Evolutionary conservation across 106 monocot genomes (phyloP).

Genomic region (Allium fistulosum): DNA sequence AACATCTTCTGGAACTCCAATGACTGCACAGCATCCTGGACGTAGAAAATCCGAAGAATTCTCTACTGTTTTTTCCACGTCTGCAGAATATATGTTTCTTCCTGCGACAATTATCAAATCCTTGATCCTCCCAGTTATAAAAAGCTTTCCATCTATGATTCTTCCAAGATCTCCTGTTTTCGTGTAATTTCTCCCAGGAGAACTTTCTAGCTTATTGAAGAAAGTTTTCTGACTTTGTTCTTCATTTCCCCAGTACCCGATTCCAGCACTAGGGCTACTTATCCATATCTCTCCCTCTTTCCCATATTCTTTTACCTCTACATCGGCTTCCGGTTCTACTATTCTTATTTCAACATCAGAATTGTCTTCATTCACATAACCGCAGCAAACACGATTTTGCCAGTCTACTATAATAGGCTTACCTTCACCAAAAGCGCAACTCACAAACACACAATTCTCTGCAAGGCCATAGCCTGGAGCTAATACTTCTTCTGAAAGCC

Average conservation of each 20-base stretch:
- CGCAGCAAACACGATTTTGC: slow-evolving; percentile 50
- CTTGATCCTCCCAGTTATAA: slow-evolving; percentile 55
- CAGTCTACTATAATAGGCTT: slow-evolving; percentile 42
- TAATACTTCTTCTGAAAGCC: slow-evolving; percentile 32
- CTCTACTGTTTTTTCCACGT: slow-evolving; percentile 52
- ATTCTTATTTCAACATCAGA: slow-evolving; percentile 22
- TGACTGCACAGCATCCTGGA: slow-evolving; percentile 50
- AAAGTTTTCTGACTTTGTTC: slow-evolving; percentile 41
- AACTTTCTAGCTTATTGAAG: slow-evolving; percentile 22
- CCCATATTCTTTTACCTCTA: slow-evolving; percentile 25
- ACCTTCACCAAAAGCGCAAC: slow-evolving; percentile 42
- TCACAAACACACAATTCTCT: slow-evolving; percentile 52
- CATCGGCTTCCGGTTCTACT: slow-evolving; percentile 27
- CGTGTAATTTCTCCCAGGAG: slow-evolving; percentile 27
- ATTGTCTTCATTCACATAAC: slow-evolving; percentile 23
- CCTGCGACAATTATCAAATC: slow-evolving; percentile 54
- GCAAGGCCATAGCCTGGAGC: slow-evolving; percentile 63
- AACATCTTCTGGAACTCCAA: slow-evolving; percentile 46
- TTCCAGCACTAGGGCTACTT: slow-evolving; percentile 42
- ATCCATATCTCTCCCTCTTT: slow-evolving; percentile 61
- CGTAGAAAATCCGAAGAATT: slow-evolving; percentile 27
- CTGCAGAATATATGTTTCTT: slow-evolving; percentile 42
- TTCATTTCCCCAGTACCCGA: slow-evolving; percentile 43
- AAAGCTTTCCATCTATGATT: slow-evolving; percentile 39
- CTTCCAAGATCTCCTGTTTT: slow-evolving; percentile 48